A percentile compares a stretch with the other conserved stretches of the same genome.
phyloP scores from a whole-genome alignment of 306 rosid species.

The Abrus precatorius region DNA sequence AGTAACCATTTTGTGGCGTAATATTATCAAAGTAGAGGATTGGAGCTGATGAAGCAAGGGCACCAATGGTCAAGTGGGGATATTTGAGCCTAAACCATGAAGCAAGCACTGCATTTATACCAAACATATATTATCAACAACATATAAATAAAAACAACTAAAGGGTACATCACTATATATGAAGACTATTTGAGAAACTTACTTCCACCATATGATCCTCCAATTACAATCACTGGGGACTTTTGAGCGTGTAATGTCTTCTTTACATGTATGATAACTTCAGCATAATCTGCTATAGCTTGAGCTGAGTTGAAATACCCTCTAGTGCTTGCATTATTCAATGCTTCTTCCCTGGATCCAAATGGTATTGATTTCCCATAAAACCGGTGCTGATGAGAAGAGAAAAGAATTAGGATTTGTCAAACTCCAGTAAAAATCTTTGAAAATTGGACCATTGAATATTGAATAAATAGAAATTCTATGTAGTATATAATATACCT shows the following conservation, averaged over 20 bases:
- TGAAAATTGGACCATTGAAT: not conserved
- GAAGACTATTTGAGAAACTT: conserved; percentile 36
- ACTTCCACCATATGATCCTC: conserved; percentile 96
- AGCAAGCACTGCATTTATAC: conserved; percentile 71
- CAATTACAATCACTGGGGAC: conserved; percentile 77
- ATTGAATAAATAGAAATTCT: not conserved
- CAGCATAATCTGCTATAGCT: conserved; percentile 83
- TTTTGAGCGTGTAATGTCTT: conserved; percentile 49
- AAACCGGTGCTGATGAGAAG: conserved; percentile 69
- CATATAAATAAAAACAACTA: not conserved
- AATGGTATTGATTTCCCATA: conserved; percentile 83
- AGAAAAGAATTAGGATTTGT: not conserved
- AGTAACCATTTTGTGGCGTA: conserved; percentile 63
- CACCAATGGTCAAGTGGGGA: conserved; percentile 81
- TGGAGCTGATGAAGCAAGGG: conserved; percentile 90
- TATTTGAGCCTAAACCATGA: conserved; percentile 91
- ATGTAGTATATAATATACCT: conserved; percentile 50
- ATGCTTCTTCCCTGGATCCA: conserved; percentile 73
- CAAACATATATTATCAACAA: not conserved
- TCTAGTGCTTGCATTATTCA: conserved; percentile 61
- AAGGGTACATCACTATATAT: not conserved
- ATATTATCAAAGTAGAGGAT: conserved; percentile 72
- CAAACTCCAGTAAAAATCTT: not conserved
- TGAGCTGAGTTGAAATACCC: conserved; percentile 89
- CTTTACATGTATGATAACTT: conserved; percentile 63